Conservation (phyloP, 78 protist species). For the Bodo saltans region DNA sequence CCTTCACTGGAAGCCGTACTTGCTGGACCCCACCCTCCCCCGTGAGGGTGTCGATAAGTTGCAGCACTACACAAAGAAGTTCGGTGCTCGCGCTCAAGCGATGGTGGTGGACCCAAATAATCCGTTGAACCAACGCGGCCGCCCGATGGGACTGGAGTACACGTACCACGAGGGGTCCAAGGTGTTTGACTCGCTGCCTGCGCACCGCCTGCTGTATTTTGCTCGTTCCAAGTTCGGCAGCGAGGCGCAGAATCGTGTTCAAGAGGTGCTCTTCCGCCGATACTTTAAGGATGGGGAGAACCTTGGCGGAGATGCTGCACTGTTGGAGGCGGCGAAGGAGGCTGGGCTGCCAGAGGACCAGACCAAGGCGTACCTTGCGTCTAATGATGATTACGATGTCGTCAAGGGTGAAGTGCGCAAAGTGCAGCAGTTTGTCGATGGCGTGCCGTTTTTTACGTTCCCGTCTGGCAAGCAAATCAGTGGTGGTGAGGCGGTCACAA, state of each 20-base stretch:
- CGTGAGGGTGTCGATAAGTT: not conserved
- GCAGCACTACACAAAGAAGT: not conserved
- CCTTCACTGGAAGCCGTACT: not conserved
- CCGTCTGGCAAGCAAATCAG: not conserved
- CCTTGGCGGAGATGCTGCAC: not conserved
- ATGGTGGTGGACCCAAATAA: not conserved
- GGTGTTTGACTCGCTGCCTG: not conserved
- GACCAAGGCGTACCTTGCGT: not conserved
- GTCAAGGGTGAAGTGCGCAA: not conserved
- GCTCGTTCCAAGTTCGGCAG: too few relatives aligned
- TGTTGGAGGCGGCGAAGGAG: not conserved
- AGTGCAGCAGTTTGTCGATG: not conserved
- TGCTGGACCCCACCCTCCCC: conserved; percentile 6
- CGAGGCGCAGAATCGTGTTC: not conserved
- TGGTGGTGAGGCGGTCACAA: not conserved
- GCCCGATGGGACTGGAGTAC: not conserved
- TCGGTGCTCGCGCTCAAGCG: not conserved
- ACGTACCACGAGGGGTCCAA: not conserved
- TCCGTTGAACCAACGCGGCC: not conserved
- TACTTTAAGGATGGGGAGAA: not conserved
- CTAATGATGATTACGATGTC: not conserved
- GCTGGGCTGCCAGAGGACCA: not conserved
- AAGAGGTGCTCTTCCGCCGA: not conserved
- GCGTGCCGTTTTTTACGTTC: conserved; percentile 2
- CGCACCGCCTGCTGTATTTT: not conserved